These are phyloP conservation scores for Tylopilus orsonianus DNA, from an alignment of 1,284 basidiomycete genomes.

Conservation along the genomic window DNA sequence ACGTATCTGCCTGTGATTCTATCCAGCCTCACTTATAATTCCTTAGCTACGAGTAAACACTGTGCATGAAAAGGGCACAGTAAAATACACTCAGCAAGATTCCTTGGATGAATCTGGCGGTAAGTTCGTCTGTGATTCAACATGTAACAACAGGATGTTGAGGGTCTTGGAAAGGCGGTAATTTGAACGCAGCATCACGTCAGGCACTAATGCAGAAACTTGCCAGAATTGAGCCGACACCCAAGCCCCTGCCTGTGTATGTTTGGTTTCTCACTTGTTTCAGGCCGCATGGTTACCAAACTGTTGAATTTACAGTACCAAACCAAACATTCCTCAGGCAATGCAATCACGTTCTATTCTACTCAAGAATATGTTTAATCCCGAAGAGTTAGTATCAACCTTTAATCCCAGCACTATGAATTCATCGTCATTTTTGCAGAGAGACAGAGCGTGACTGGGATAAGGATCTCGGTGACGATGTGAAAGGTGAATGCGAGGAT, in stretches of 20 bases:
- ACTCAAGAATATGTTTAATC: slow-evolving; percentile 95
- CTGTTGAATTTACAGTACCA: slow-evolving; percentile 42
- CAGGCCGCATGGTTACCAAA: slow-evolving; percentile 12
- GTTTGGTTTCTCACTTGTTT: slow-evolving; percentile 26
- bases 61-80: slow-evolving; percentile 84
- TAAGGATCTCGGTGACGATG: slow-evolving; percentile 92
- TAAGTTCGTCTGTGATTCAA: slow-evolving; percentile 28
- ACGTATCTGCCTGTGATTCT: slow-evolving; percentile 31
- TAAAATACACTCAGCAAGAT: slow-evolving; percentile 72
- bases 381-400: slow-evolving; percentile 73
- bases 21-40: slow-evolving; percentile 10
- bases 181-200: slow-evolving; percentile 92
- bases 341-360: slow-evolving; percentile 85
- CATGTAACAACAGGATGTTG: slow-evolving; percentile 4
- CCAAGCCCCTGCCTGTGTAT: slow-evolving; percentile 60
- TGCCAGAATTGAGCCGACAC: slow-evolving; percentile 81
- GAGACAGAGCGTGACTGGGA: slow-evolving; percentile 98
- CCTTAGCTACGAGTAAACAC: slow-evolving; percentile 83
- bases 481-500: slow-evolving; percentile 88
- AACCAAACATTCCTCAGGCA: slow-evolving; percentile 70
- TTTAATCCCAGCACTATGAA: slow-evolving; percentile 9
- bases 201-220: slow-evolving; percentile 99
- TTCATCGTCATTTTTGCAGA: slow-evolving; percentile 40
- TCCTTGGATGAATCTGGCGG: slow-evolving; percentile 83
- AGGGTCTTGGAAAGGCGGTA: slow-evolving; percentile 61